Conservation (phyloP, 352 stramenopile species). For the Pythium aquatile region DNA sequence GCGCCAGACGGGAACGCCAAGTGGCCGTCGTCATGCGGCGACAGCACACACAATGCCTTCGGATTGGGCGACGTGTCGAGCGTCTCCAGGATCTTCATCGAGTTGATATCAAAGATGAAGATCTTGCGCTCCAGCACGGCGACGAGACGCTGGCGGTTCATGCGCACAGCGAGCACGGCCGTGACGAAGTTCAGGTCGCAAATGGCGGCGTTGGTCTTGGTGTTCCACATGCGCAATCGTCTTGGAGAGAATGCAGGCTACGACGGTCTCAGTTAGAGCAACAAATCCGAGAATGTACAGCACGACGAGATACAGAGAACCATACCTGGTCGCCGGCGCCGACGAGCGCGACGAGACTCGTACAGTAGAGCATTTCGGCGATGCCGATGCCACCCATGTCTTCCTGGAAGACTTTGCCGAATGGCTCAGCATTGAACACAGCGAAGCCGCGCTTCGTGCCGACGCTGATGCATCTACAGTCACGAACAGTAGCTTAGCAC, state of each 20-base stretch:
- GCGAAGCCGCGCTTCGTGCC: conserved; percentile 83
- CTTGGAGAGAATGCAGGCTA: conserved; percentile 89
- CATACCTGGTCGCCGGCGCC: conserved; percentile 84
- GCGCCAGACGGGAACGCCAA: conserved; percentile 82
- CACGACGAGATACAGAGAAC: background rate
- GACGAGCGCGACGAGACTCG: conserved; percentile 90
- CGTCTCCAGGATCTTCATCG: conserved; percentile 92
- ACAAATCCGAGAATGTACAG: background rate
- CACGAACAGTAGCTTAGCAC: background rate
- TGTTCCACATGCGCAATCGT: conserved; percentile 91
- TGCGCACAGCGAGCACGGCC: conserved; percentile 84
- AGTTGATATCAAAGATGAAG: conserved; percentile 94
- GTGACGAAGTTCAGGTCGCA: conserved; percentile 93
- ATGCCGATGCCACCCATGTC: conserved; percentile 87
- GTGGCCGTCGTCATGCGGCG: conserved; percentile 83
- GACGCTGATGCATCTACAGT: conserved; percentile 85
- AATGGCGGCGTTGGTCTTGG: conserved; percentile 86
- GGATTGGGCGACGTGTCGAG: conserved; percentile 89
- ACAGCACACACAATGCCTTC: conserved; percentile 80
- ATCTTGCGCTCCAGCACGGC: conserved; percentile 88
- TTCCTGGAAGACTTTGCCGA: conserved; percentile 88
- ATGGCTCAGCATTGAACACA: conserved; percentile 93
- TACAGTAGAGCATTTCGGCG: conserved; percentile 93
- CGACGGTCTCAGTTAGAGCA: background rate
- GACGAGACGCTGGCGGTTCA: conserved; percentile 89